Base-by-base conservation (phyloP, 192 early-diverging fungal species). In the Coemansia sp. region DNA sequence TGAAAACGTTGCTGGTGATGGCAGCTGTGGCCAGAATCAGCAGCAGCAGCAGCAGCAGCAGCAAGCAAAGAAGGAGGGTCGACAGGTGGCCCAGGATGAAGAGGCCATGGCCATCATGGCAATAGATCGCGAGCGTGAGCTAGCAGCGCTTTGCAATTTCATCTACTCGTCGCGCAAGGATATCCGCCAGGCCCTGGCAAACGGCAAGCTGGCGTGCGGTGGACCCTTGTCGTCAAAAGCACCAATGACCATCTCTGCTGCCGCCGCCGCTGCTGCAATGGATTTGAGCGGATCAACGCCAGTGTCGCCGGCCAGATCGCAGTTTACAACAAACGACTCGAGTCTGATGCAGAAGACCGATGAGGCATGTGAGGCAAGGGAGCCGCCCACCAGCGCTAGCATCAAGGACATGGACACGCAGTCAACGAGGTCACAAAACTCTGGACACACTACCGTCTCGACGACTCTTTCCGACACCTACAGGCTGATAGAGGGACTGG, bases 81-180 rank as follows among this genome's bases (percentile, higher is more conserved):
- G n/a, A n/a, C n/a, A n/a, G n/a, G n/a, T n/a, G n/a, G n/a, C n/a
- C n/a, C n/a, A n/a, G n/a, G n/a, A n/a, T 22, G 53, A 45, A 17
- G 46, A 47, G 30, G 18, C 25, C 5, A 47, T 47, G 27, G 36
- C 53, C 15, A 23, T 45, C 4, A 46, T 45, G 45, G 24, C 36
- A 2, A 27, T 68, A 30, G 72, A 75, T 39, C 50, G 57, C 1
- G 60, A 75, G 32, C 60, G 66, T 17, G 72, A 67, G 45, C 49
- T 64, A 19, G 72, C 72, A 1, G 64, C 66, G 19, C 32, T 75
- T 2, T 64, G 72, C 26, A 55, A 52, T 14, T 63, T 64, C 60
- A 17, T 75, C 4, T 49, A 47, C 14, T 15, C 40, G 2, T 55
- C 60, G 8, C 40, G 53, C 22, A 25, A 29, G 10, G 41, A 47